Evolutionary conservation across 2,329 filamentous ascomycete genomes (phyloP), one percentile per base, ranked within the genome.

Genomic region (Emergomyces orientalis): DNA sequence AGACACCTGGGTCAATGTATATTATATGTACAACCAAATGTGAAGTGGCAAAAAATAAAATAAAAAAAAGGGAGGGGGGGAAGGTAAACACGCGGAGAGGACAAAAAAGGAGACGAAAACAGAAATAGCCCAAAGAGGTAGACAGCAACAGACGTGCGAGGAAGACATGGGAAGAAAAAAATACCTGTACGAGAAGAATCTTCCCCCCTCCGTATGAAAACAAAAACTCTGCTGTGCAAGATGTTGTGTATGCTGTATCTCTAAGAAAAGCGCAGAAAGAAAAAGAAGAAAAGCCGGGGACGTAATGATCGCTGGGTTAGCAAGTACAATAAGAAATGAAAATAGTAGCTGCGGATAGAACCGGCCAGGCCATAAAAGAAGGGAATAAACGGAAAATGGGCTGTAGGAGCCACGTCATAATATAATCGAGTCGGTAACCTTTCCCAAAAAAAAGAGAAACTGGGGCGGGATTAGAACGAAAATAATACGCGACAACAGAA

Each of bases 211-310:
- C 59, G 7, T 41, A 41, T 19, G 32, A 52, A 55, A 55, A 51
- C n/a, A 30, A 30, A 45, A 43, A 13, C 41, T 60, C 45, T 6
- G 25, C 41, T 59, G 57, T 47, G 41, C 41, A 32, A 32, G 17
- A 47, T 17, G 67, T 37, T 67, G 70, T 68, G 70, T 71, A 71
- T 71, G 70, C 65, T 63, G 67, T 66, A 65, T 67, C 63, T 64
- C 52, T 56, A 56, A 22, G 7, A 56, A 41, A 57, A 57, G 34
- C 4, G 32, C 2, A 34, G 32, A 47, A 30, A 32, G 32, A n/a
- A 22, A 30, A 19, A 43, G 22, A 45, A 19, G 27, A 41, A 37
- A 57, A 39, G 22, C 7, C 7, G n/a, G 56, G 41, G 39, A 47
- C 9, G 25, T 39, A 55, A 34, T n/a, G 51, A 55, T 22, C n/a